These are phyloP conservation scores for Boletus bicolor DNA, from an alignment of 768 basidiomycete genomes.

Conservation along the genomic window DNA sequence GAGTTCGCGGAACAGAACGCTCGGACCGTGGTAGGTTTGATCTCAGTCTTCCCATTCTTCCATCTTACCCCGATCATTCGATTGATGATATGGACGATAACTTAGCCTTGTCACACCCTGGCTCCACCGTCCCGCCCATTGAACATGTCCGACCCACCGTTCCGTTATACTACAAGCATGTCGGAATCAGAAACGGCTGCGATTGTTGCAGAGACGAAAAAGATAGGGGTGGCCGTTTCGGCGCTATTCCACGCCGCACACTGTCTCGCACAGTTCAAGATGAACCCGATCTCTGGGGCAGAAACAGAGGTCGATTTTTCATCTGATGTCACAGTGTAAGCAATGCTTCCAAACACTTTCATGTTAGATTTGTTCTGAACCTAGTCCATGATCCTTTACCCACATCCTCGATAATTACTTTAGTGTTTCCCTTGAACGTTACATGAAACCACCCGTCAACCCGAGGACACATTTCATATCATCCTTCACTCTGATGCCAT, in stretches of 20 bases:
- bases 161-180: not conserved
- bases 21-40: slow-evolving; percentile 7
- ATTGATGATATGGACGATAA: not conserved
- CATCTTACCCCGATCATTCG: not conserved
- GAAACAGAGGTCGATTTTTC: slow-evolving; percentile 18
- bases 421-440: slow-evolving; percentile 19
- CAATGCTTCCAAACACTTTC: too few relatives aligned
- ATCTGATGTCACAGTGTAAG: slow-evolving; percentile 12
- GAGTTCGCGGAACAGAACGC: slow-evolving; percentile 6
- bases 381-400: not conserved
- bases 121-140: slow-evolving; percentile 5
- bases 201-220: slow-evolving; percentile 9
- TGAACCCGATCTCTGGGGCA: slow-evolving; percentile 16
- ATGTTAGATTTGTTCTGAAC: not conserved
- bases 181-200: slow-evolving; percentile 11
- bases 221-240: slow-evolving; percentile 11
- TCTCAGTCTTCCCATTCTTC: not conserved
- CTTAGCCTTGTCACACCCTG: slow-evolving; percentile 8
- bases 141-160: slow-evolving; percentile 7
- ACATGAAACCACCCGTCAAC: slow-evolving; percentile 15
- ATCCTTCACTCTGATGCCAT: slow-evolving; percentile 10
- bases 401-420: too few relatives aligned
- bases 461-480: slow-evolving; percentile 20
- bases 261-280: slow-evolving; percentile 19
- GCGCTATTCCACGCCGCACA: slow-evolving; percentile 23